phyloP scores from a whole-genome alignment of 2,329 filamentous ascomycete species.

The Xylariaceae sp. region DNA sequence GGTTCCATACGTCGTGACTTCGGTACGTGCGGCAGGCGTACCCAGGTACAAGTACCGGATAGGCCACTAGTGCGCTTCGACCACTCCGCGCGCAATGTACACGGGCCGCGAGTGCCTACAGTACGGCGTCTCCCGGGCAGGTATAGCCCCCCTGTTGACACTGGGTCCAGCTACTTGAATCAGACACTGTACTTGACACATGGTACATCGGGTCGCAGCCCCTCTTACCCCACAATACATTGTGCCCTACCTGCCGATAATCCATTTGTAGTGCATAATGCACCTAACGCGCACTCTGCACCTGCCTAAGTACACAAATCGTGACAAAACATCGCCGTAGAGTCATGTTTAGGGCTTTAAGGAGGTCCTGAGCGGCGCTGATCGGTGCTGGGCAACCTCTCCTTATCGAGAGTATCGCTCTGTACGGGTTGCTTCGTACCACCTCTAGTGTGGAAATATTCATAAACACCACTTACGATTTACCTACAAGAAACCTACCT shows the following conservation, averaged over 20 bases:
- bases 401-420: background rate
- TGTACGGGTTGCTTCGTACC: background rate
- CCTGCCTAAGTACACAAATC: background rate
- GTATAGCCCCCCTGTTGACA: background rate
- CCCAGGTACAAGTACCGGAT: background rate
- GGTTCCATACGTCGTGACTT: background rate
- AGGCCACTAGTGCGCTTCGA: too few relatives aligned
- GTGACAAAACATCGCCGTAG: background rate
- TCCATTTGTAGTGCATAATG: background rate
- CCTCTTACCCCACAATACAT: background rate
- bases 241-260: background rate
- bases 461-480: background rate
- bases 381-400: background rate
- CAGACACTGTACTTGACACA: background rate
- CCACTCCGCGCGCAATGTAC: too few relatives aligned
- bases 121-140: background rate
- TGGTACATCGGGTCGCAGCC: background rate
- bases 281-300: background rate
- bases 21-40: background rate
- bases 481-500: too few relatives aligned
- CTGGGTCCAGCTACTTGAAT: background rate
- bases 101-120: too few relatives aligned
- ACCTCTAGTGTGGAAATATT: background rate
- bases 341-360: background rate
- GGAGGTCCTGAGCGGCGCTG: background rate